Evolutionary conservation across 139 green algal genomes (phyloP).

Genomic region (Pleodorina starrii): DNA sequence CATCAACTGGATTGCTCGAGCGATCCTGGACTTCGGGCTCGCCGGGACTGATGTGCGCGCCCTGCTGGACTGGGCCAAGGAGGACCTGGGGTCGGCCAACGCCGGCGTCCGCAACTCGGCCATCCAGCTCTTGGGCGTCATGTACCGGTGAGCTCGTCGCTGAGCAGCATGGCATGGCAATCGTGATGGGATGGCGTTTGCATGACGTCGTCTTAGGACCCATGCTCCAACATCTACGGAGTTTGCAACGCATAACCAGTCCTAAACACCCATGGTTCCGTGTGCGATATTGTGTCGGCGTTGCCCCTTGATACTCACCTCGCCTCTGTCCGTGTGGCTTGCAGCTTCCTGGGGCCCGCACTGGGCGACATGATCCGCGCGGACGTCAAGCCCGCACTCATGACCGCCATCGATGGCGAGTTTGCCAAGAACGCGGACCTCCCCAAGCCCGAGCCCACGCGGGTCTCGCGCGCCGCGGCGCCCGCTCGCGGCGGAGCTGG

Average conservation of each 20-base stretch:
- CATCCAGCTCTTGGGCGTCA: conserved; percentile 73
- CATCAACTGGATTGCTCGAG: conserved; percentile 86
- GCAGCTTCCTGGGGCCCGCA: conserved; percentile 77
- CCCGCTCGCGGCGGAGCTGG: neutral
- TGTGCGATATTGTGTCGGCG: too few relatives aligned
- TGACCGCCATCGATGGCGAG: conserved; percentile 89
- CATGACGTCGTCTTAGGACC: too few relatives aligned
- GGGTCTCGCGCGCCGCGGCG: conserved; percentile 24
- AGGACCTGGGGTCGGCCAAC: conserved; percentile 86
- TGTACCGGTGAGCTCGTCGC: conserved; percentile 73
- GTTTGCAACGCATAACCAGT: too few relatives aligned
- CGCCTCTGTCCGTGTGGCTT: conserved; percentile 29
- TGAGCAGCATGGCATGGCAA: too few relatives aligned
- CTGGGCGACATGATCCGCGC: conserved; percentile 73
- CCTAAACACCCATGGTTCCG: too few relatives aligned
- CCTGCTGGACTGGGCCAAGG: conserved; percentile 84
- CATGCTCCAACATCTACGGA: too few relatives aligned
- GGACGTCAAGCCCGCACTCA: conserved; percentile 95
- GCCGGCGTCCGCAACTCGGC: conserved; percentile 84
- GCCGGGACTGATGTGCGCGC: conserved; percentile 70
- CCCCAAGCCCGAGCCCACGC: conserved; percentile 35
- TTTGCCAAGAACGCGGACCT: conserved; percentile 88
- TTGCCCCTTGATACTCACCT: too few relatives aligned
- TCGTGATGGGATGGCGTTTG: too few relatives aligned
- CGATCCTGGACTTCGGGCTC: conserved; percentile 91